A percentile compares a stretch with the other conserved stretches of the same genome.
Evolutionary conservation across 1,284 basidiomycete genomes (phyloP).

Genomic region (Microbotryomycetes sp.): DNA sequence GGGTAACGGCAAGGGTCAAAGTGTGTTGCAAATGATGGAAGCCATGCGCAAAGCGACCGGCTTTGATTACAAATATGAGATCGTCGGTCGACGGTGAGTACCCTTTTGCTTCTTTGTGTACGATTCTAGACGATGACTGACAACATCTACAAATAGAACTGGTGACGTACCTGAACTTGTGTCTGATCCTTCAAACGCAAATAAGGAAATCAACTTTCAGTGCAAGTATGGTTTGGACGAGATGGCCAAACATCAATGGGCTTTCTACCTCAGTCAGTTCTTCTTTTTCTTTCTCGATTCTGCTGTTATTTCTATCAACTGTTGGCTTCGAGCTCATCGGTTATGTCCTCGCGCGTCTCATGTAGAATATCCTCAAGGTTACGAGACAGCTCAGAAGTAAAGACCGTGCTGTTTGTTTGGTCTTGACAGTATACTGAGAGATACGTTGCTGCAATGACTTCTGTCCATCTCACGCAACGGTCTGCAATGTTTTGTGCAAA

Average conservation of each 20-base stretch:
- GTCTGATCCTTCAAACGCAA: constrained; percentile 83
- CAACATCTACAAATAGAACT: constrained; percentile 48
- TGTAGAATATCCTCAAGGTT: neutral
- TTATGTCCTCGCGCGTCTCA: neutral
- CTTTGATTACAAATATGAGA: constrained; percentile 79
- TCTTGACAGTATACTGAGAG: no score
- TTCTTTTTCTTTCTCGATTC: neutral
- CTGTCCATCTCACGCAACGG: no score
- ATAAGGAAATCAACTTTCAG: constrained; percentile 90
- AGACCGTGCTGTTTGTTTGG: neutral
- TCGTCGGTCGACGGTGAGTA: constrained; percentile 77
- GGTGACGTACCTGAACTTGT: constrained; percentile 97
- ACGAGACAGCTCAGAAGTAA: neutral
- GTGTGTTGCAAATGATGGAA: constrained; percentile 86
- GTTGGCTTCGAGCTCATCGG: no score
- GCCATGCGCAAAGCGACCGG: constrained; percentile 92
- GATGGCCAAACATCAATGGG: constrained; percentile 91
- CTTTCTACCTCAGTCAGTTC: constrained; percentile 57
- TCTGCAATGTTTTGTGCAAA: no score
- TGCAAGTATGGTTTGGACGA: constrained; percentile 72
- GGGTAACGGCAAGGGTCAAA: constrained; percentile 86
- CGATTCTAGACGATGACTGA: neutral
- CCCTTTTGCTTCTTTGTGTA: neutral
- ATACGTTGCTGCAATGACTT: no score
- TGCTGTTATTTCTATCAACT: no score